Base-by-base conservation (phyloP, 2,329 filamentous ascomycete species). In the Diaporthe sp. region DNA sequence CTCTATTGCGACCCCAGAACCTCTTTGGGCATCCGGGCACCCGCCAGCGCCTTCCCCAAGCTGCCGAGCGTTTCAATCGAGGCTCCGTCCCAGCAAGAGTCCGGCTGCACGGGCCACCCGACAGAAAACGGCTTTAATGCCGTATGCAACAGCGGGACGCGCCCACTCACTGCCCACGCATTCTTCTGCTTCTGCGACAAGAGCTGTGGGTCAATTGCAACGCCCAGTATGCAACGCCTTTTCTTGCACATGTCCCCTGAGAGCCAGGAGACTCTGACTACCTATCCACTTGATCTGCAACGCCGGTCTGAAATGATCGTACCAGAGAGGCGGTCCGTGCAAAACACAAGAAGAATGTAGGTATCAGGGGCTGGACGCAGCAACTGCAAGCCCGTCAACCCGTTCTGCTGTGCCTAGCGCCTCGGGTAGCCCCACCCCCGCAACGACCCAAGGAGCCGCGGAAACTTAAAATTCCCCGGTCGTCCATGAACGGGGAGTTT, bases 361-460 rank as follows among this genome's bases (percentile, higher is more conserved):
- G 47, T 25, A 52, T 55, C 52, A 55, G 50, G 50, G 50, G 25
- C n/a, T 28, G 42, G 19, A 47, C 42, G 47, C 47, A 25, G 10
- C n/a, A 25, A 52, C 33, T 35, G 7, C 22, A 60, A 57, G 57
- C 35, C 17, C 9, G 57, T 22, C 33, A 25, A 22, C 57, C 35
- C 22, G 22, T 10, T 10, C 28, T 47, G 60, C 17, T 13, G 28
- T n/a, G 25, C 30, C 61, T 67, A 52, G 42, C 28, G 45, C 45
- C 8, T 3, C 61, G 61, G 64, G 33, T 38, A 67, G 45, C 64
- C 64, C 64, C 64, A 67, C 45, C 64, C 64, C 64, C 64, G 30
- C 64, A 52, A 38, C 61, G 22, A 52, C 61, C 61, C 45, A 67
- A 67, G 45, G 45, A 38, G 61, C 61, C 47, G 30, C 61, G 45